Evolutionary conservation across 495 filamentous ascomycete species (phyloP).

Genomic region (Mytilinidion resinicola): DNA sequence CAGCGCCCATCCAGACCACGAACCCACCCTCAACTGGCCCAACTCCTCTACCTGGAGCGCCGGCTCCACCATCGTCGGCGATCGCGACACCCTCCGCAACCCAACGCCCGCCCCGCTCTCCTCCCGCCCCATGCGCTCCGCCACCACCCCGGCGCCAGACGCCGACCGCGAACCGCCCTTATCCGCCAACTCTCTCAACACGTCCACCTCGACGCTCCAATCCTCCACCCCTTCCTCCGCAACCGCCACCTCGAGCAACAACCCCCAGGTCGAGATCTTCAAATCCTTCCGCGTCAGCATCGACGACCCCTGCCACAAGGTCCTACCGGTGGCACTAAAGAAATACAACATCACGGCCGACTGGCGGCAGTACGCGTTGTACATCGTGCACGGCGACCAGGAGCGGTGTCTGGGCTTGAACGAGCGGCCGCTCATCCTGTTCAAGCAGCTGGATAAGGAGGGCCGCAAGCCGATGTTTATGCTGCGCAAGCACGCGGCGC

Average conservation of each 20-base stretch:
- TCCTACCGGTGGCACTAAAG: conserved; percentile 88
- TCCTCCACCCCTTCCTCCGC: conserved; percentile 27
- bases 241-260: conserved; percentile 42
- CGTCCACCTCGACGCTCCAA: conserved; percentile 10
- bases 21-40: conserved; percentile 37
- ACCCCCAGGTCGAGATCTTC: conserved; percentile 79
- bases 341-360: conserved; percentile 98
- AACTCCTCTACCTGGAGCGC: conserved; percentile 21
- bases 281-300: conserved; percentile 95
- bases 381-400: conserved; percentile 96
- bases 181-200: conserved; percentile 38
- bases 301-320: conserved; percentile 96
- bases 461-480: conserved; percentile 99
- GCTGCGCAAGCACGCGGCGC: conserved; percentile 62
- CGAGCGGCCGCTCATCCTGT: conserved; percentile 88
- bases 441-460: conserved; percentile 94
- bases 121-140: conserved; percentile 33
- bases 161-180: conserved; percentile 38
- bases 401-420: conserved; percentile 87
- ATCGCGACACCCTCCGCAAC: conserved; percentile 16
- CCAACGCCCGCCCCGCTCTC: conserved; percentile 22
- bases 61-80: conserved; percentile 16
- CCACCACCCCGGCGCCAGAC: conserved; percentile 45
- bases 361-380: conserved; percentile 93
- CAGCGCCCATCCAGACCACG: conserved; percentile 32